Base-by-base conservation (phyloP, 768 basidiomycete species). In the Solioccasus polychromus region DNA sequence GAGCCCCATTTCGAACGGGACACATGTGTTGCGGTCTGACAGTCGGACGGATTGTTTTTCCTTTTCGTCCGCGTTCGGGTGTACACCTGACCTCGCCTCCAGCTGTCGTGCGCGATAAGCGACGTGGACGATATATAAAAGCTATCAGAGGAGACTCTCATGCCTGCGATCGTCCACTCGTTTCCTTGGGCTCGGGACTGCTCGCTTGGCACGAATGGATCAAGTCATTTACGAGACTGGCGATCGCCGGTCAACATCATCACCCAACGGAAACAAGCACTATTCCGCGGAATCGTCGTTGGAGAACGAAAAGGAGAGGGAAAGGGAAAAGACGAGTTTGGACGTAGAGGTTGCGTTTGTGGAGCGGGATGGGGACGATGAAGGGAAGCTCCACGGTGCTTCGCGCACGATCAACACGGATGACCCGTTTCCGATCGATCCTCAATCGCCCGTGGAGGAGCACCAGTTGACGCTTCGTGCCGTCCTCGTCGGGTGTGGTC, bases 391-490 rank as follows among this genome's bases (percentile, higher is more conserved):
- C 15, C 25, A 14, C 30, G 22, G 31, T 6, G 6, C 18, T 15
- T 30, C 50, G 15, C 37, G 25, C 22, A 44, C 53, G 45, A 42
- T 64, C 39, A 61, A 51, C 44, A 57, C 54, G 42, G 57, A 57
- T 28, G 51, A 67, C 36, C 80, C 79, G 4, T 82, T 83, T 66
- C 80, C 79, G 31, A 57, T 76, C 17, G 72, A 77, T 49, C 74
- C 76, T 12, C 56, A 74, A 53, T 71, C 71, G 12, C 56, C 65
- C 1, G 51, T 62, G 44, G 52, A 62, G 47, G 71, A 71, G 14
- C 74, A 75, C 45, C 78, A 77, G 57, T 71, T 81, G 37, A 76
- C 78, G 9, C 49, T 79, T 52, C 71, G 78, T 44, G 73, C 78
- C 35, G 50, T 82, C 17, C 49, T 79, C 39, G 74, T 78, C 45